These are phyloP conservation scores for Fusarium chaquense DNA, from an alignment of 2,329 filamentous ascomycete genomes.

Conservation along the genomic window DNA sequence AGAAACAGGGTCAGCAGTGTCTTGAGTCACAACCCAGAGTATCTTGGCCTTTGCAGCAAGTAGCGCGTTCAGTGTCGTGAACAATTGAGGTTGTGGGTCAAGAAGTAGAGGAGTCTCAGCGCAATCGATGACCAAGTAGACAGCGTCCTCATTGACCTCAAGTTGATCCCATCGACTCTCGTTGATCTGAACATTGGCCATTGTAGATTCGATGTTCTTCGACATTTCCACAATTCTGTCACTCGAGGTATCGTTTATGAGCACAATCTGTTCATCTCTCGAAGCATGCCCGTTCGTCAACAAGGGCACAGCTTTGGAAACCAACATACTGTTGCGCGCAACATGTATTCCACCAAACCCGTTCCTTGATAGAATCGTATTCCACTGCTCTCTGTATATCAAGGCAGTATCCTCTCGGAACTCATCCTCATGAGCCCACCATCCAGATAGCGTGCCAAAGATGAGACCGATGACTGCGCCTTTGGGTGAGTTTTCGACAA, in stretches of 20 bases:
- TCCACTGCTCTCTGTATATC: conserved; percentile 11
- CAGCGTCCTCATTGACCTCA: neutral
- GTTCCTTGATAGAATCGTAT: conserved; percentile 1
- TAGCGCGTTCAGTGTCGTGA: conserved; percentile 3
- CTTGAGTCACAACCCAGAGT: neutral
- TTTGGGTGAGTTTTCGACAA: conserved; percentile 8
- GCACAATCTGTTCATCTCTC: neutral
- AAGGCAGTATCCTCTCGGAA: conserved; percentile 13
- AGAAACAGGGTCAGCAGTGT: neutral
- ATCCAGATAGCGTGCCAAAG: conserved; percentile 8
- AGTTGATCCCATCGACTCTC: neutral
- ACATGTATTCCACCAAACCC: conserved; percentile 10
- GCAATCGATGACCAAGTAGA: conserved; percentile 5
- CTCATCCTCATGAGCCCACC: conserved; percentile 17
- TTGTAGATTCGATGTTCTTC: neutral
- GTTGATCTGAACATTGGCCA: neutral
- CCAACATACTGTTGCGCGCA: conserved; percentile 17
- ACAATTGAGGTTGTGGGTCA: conserved; percentile 5
- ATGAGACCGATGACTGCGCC: conserved; percentile 13
- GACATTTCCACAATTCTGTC: neutral
- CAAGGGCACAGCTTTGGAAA: conserved; percentile 1
- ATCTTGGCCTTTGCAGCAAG: conserved; percentile 3
- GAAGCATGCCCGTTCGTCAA: neutral
- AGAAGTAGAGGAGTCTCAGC: conserved; percentile 3
- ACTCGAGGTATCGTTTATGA: neutral